Percentiles rank a stretch among this genome's conserved stretches.
phyloP scores from a whole-genome alignment of 768 basidiomycete genomes.

The Tulasnella sp. region DNA sequence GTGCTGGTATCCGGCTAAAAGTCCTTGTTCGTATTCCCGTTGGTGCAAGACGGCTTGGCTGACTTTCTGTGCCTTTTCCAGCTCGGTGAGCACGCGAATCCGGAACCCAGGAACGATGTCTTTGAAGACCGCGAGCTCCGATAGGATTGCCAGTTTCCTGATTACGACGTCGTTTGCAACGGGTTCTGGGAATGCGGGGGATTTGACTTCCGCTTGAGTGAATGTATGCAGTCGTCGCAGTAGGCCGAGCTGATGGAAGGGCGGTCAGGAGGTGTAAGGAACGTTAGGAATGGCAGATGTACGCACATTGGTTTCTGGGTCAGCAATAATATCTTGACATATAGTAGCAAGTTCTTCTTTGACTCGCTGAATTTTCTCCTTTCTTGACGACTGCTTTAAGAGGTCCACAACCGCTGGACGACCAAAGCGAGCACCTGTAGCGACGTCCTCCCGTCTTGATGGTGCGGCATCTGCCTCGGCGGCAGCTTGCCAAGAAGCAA shows the following conservation, averaged over 20 bases:
- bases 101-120: constrained; percentile 95
- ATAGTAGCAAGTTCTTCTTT: constrained; percentile 91
- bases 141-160: constrained; percentile 78
- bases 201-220: constrained; percentile 61
- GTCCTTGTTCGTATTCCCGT: constrained; percentile 92
- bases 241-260: constrained; percentile 55
- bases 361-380: constrained; percentile 56
- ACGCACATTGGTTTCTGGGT: constrained; percentile 89
- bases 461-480: constrained; percentile 1
- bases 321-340: constrained; percentile 87
- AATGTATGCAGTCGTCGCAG: constrained; percentile 83
- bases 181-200: constrained; percentile 54
- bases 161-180: constrained; percentile 71
- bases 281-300: not conserved
- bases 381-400: constrained; percentile 52
- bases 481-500: not conserved
- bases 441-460: constrained; percentile 44
- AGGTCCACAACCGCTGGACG: constrained; percentile 66
- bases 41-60: constrained; percentile 82
- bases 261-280: not conserved
- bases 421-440: constrained; percentile 83
- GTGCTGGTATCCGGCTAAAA: constrained; percentile 76
- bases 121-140: constrained; percentile 88
- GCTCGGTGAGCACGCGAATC: constrained; percentile 81
- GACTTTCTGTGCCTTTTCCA: constrained; percentile 86